phyloP scores from a whole-genome alignment of 2,329 filamentous ascomycete genomes.

The Plenodomus biglobosus region DNA sequence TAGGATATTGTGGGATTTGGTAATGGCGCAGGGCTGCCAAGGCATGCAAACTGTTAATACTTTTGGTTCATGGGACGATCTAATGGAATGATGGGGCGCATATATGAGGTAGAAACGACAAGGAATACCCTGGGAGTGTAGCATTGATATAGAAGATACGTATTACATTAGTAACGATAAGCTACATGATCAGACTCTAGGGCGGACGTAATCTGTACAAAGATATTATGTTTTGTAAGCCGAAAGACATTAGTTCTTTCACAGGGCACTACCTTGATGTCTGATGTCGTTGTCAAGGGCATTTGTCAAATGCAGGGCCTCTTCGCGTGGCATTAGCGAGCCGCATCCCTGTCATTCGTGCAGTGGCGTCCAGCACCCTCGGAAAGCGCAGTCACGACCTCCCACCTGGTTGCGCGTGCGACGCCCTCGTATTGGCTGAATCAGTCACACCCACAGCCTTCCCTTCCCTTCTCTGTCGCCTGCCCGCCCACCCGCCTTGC shows the following conservation, averaged over 20 bases:
- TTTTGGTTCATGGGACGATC: neutral
- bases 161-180: no score
- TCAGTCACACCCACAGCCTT: neutral
- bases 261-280: neutral
- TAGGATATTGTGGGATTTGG: neutral
- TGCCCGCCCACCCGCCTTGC: neutral
- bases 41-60: no score
- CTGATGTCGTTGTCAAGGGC: no score
- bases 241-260: no score
- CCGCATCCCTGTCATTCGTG: neutral
- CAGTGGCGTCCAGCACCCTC: neutral
- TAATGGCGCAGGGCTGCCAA: no score
- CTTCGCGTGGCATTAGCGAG: neutral
- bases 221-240: no score
- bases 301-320: neutral
- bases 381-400: conserved; percentile 1
- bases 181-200: neutral
- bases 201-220: no score
- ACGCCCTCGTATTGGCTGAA: conserved; percentile 1
- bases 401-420: conserved; percentile 3
- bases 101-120: neutral
- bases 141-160: no score
- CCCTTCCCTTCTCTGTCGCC: neutral
- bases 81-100: neutral
- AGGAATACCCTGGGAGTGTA: neutral